These are phyloP conservation scores for Pisolithus tinctorius DNA, from an alignment of 768 basidiomycete genomes.

Conservation along the genomic window DNA sequence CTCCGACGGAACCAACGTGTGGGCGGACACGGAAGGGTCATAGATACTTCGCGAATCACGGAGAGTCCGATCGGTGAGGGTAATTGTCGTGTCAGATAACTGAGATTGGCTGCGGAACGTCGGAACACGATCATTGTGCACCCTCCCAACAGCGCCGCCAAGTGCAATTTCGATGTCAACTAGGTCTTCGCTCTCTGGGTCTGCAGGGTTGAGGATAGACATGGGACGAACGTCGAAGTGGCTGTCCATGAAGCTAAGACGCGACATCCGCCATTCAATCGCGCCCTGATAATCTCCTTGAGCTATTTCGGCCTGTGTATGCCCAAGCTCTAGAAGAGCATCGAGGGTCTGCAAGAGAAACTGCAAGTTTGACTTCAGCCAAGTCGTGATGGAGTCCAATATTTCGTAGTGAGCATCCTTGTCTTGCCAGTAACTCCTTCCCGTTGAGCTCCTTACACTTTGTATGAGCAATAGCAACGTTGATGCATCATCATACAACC, in stretches of 20 bases:
- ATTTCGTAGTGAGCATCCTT: conserved; percentile 30
- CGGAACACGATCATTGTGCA: conserved; percentile 18
- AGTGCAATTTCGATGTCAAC: conserved; percentile 55
- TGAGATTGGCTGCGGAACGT: conserved; percentile 28
- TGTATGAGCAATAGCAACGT: conserved; percentile 57
- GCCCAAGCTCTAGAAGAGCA: conserved; percentile 53
- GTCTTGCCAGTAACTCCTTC: conserved; percentile 6
- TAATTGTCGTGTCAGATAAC: conserved; percentile 29
- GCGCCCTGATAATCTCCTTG: conserved; percentile 68
- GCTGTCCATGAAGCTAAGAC: conserved; percentile 53
- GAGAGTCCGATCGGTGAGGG: conserved; percentile 21
- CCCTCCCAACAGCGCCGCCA: conserved; percentile 30
- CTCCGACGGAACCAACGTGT: conserved; percentile 21
- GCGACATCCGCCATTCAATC: conserved; percentile 73
- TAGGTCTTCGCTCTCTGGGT: conserved; percentile 44
- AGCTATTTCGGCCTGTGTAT: conserved; percentile 64
- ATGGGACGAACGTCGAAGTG: conserved; percentile 40
- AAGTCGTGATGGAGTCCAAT: conserved; percentile 42
- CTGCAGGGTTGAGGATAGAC: conserved; percentile 31
- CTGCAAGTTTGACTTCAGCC: conserved; percentile 50
- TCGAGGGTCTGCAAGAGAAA: conserved; percentile 56
- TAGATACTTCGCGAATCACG: conserved; percentile 17
- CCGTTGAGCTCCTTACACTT: conserved; percentile 15
- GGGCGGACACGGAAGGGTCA: conserved; percentile 16
- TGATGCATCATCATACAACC: conserved; percentile 66